Evolutionary conservation across 352 stramenopile genomes (phyloP), one percentile per base, ranked within the genome.

Genomic region (Phytophthora gonapodyides): DNA sequence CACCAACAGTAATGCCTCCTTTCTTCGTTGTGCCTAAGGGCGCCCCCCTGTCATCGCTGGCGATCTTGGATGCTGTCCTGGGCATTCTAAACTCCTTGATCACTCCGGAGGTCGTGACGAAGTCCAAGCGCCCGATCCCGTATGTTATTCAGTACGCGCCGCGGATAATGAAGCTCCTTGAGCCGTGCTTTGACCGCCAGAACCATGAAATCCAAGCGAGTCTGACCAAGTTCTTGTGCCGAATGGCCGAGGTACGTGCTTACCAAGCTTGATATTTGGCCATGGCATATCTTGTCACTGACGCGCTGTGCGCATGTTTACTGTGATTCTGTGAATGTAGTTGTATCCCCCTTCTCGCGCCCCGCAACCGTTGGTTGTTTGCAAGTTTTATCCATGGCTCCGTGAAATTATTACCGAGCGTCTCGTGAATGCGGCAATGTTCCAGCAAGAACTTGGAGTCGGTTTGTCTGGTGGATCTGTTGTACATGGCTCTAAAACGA

Each of bases 341-440:
- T 65, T 96, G 33, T 95, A 93, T 62, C 88, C 88, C 24, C 85
- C 87, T 1, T 81, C 67, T 30, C 74, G 73, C 17, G 76, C 84
- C 5, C 84, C 87, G 0, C 82, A 88, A 54, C 80, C 90, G 38
- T 67, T 96, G 6, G 63, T 91, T 7, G 75, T 83, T 36, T 94
- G 87, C 64, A 93, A 94, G 35, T 96, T 94, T 43, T 96, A 96
- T 62, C 81, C 80, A 12, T 96, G 88, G 88, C 78, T 96, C 9
- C 83, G 84, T 30, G 87, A 95, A 19, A 93, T 94, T 67, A 71
- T 96, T 43, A 91, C 84, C 34, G 85, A 96, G 31, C 79, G 87
- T 21, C 58, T 96, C 15, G 46, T 92, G 41, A 92, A 80, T 38
- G 84, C 85, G 15, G 71, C 76, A 3, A 64, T 78, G 11, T 76